Evolutionary conservation across 805 yeast genomes (phyloP).

Genomic region (Candida adriatica): DNA sequence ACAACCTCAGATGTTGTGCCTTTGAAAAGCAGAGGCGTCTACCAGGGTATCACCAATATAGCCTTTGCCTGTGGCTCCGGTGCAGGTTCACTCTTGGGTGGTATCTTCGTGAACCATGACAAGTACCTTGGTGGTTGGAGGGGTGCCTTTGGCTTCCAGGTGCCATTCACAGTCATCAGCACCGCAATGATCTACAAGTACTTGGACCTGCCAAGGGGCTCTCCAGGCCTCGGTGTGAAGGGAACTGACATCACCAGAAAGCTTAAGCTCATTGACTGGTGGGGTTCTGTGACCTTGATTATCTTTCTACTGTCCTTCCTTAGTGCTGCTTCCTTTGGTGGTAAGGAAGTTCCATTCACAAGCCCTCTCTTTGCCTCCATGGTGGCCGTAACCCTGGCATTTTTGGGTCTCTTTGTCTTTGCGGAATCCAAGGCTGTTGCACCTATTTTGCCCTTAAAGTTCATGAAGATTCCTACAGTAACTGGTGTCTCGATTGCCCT

Average conservation of each 20-base stretch:
- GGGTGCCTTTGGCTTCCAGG: conserved; percentile 46
- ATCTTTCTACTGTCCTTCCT: conserved; percentile 37
- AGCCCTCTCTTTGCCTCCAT: conserved; percentile 28
- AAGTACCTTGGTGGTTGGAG: conserved; percentile 35
- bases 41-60: conserved; percentile 77
- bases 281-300: conserved; percentile 41
- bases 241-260: conserved; percentile 38
- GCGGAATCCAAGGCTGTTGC: conserved; percentile 38
- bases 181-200: conserved; percentile 33
- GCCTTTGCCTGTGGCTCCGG: conserved; percentile 74
- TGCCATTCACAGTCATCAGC: conserved; percentile 42
- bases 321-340: conserved; percentile 48
- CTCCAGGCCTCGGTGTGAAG: conserved; percentile 45
- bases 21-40: conserved; percentile 67
- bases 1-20: conserved; percentile 76
- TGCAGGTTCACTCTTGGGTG: conserved; percentile 61
- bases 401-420: conserved; percentile 36
- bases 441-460: conserved; percentile 56
- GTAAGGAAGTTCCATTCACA: conserved; percentile 36
- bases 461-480: conserved; percentile 52
- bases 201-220: conserved; percentile 38
- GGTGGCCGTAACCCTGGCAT: conserved; percentile 27
- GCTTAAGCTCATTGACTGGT: conserved; percentile 48
- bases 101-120: conserved; percentile 37
- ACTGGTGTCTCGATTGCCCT: conserved; percentile 58